These are phyloP conservation scores for Fusarium praegraminearum DNA, from an alignment of 2,329 filamentous ascomycete genomes.

Conservation along the genomic window DNA sequence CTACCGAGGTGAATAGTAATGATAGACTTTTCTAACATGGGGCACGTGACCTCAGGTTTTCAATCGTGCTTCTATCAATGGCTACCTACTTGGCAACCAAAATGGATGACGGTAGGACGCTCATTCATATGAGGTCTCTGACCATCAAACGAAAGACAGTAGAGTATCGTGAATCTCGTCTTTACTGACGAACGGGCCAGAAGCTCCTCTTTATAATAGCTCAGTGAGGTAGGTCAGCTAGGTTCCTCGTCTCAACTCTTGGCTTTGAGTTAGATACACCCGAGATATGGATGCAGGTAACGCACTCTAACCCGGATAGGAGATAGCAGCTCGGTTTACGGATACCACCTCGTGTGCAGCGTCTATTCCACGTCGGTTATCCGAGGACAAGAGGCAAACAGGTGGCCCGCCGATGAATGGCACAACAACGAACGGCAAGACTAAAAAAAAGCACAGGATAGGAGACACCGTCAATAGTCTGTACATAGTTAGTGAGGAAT, in stretches of 20 bases:
- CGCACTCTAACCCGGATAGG: conserved; percentile 33
- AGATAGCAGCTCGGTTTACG: conserved; percentile 38
- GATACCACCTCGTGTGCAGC: conserved; percentile 11
- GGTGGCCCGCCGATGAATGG: neutral
- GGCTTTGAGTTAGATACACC: conserved; percentile 12
- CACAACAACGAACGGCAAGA: conserved; percentile 7
- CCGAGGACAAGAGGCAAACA: conserved; percentile 23
- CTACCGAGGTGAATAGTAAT: neutral
- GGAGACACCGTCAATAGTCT: conserved; percentile 6
- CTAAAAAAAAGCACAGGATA: neutral
- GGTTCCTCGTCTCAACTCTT: conserved; percentile 1
- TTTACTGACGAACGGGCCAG: neutral
- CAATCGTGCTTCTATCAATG: conserved; percentile 1
- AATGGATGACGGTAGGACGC: neutral
- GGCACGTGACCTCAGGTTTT: conserved; percentile 20
- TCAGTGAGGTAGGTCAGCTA: conserved; percentile 4
- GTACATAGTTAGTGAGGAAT: conserved; percentile 11
- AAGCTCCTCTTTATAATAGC: conserved; percentile 21
- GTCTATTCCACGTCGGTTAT: conserved; percentile 35
- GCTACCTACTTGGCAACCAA: neutral
- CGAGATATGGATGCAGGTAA: conserved; percentile 29
- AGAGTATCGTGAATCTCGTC: neutral
- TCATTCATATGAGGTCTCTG: neutral
- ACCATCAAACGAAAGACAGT: neutral
- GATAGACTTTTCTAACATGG: neutral